phyloP scores from a whole-genome alignment of 306 rosid species.

The Cucurbita moschata region DNA sequence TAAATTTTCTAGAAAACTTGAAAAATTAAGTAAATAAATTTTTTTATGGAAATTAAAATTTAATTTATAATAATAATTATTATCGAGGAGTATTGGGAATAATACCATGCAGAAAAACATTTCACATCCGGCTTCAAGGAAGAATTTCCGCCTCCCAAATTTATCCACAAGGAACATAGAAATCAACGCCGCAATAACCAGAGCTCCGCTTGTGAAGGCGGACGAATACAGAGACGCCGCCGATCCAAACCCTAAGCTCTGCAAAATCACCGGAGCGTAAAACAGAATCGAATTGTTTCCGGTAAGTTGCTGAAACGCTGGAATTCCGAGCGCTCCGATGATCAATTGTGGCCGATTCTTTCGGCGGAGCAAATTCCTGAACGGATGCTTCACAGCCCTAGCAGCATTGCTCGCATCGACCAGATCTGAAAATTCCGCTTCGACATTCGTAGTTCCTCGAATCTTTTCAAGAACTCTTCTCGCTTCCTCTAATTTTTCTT shows the following conservation, averaged over 20 bases:
- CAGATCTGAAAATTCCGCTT: slow-evolving; percentile 71
- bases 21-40: too few relatives aligned
- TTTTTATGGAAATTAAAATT: too few relatives aligned
- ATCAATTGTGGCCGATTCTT: slow-evolving; percentile 70
- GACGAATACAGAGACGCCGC: slow-evolving; percentile 64
- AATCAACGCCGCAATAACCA: slow-evolving; percentile 62
- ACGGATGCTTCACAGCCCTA: slow-evolving; percentile 37
- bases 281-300: slow-evolving; percentile 86
- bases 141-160: slow-evolving; percentile 76
- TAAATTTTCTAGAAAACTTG: too few relatives aligned
- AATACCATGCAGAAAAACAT: slow-evolving; percentile 79
- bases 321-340: slow-evolving; percentile 77
- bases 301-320: slow-evolving; percentile 84
- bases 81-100: background rate
- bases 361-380: slow-evolving; percentile 41
- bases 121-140: slow-evolving; percentile 80
- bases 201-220: slow-evolving; percentile 58
- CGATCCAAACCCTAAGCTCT: slow-evolving; percentile 77
- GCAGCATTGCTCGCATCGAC: slow-evolving; percentile 71
- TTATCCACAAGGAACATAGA: slow-evolving; percentile 72
- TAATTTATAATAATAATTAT: too few relatives aligned
- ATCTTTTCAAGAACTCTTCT: slow-evolving; percentile 53
- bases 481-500: slow-evolving; percentile 52
- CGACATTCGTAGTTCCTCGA: slow-evolving; percentile 68
- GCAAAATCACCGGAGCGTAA: slow-evolving; percentile 87